Evolutionary conservation across 1,284 basidiomycete genomes (phyloP).

Genomic region (Rhodotorula sp.): DNA sequence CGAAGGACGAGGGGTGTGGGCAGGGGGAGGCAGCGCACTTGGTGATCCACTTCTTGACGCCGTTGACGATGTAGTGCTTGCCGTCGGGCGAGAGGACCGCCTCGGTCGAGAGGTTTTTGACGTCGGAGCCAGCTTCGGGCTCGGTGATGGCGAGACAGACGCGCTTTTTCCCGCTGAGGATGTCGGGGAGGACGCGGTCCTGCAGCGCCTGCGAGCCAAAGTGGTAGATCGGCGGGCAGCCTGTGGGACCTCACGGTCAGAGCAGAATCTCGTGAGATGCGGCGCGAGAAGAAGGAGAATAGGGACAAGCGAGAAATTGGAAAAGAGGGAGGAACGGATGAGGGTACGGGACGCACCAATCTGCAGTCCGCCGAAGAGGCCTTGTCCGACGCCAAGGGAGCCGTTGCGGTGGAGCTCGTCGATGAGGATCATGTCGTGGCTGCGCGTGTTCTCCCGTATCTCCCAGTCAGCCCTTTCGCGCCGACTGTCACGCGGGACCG

Average conservation of each 20-base stretch:
- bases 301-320: neutral
- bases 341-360: constrained; percentile 43
- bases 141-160: constrained; percentile 50
- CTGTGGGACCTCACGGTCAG: constrained; percentile 1
- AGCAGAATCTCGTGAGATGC: too few species aligned
- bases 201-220: constrained; percentile 52
- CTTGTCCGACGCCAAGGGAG: constrained; percentile 42
- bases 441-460: too few species aligned
- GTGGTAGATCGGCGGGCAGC: constrained; percentile 48
- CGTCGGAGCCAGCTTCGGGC: constrained; percentile 49
- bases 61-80: constrained; percentile 43
- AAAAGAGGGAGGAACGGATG: too few species aligned
- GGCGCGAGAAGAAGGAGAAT: too few species aligned
- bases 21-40: neutral
- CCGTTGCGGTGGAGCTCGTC: constrained; percentile 42
- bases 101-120: constrained; percentile 49
- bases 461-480: too few species aligned
- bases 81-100: constrained; percentile 49
- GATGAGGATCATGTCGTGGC: constrained; percentile 42
- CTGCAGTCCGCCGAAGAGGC: constrained; percentile 52
- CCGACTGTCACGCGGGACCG: constrained; percentile 25
- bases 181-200: constrained; percentile 52
- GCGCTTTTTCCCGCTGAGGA: constrained; percentile 52
- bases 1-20: neutral
- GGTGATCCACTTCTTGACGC: constrained; percentile 39